Conservation (phyloP, 129 eudicot genomes). For the Scalesia atractyloides region DNA sequence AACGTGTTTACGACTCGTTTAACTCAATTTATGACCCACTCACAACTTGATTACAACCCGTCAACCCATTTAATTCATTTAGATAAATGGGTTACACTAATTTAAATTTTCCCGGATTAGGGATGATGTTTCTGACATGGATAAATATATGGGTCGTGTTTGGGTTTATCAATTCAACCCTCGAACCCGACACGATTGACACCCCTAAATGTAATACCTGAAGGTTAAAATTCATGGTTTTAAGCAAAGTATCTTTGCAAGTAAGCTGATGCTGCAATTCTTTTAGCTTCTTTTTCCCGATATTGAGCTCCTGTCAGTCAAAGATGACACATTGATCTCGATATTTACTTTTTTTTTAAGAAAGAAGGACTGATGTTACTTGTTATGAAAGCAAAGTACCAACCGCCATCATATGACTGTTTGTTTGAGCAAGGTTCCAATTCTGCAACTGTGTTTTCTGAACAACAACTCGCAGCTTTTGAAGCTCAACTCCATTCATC, state of each 20-base stretch:
- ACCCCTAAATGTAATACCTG: conserved; percentile 35
- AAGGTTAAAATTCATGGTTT: conserved; percentile 46
- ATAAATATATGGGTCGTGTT: background rate
- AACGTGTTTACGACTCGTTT: background rate
- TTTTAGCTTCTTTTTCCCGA: conserved; percentile 69
- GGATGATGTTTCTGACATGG: background rate
- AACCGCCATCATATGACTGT: conserved; percentile 78
- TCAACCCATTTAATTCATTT: background rate
- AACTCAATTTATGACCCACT: background rate
- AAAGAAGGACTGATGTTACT: background rate
- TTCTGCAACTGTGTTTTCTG: conserved; percentile 82
- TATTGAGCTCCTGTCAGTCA: conserved; percentile 67
- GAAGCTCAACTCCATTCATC: conserved; percentile 64
- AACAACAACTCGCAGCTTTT: conserved; percentile 49
- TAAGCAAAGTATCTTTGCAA: conserved; percentile 74
- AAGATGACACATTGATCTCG: background rate
- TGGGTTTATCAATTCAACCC: background rate
- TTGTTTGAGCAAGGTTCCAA: conserved; percentile 79
- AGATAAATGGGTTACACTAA: background rate
- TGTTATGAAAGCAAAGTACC: conserved; percentile 18
- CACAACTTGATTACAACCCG: background rate
- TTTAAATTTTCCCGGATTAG: background rate
- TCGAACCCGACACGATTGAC: background rate
- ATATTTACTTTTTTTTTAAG: background rate
- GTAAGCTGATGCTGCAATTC: conserved; percentile 62